These are phyloP conservation scores for Saturnispora saitoi DNA, from an alignment of 805 yeast genomes.

Conservation along the genomic window DNA sequence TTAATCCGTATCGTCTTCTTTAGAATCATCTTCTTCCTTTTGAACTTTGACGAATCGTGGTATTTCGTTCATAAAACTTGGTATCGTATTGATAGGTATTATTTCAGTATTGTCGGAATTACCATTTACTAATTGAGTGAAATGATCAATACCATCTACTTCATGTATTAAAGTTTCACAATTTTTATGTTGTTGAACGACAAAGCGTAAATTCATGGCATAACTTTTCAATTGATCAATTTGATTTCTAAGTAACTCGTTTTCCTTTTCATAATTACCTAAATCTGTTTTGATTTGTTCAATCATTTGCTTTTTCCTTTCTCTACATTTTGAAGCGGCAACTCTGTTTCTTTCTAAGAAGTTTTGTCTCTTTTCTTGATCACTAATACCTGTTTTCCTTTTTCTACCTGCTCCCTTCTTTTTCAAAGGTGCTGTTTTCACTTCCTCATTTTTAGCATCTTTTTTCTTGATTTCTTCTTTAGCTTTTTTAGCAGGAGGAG, in stretches of 20 bases:
- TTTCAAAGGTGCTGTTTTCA: neutral
- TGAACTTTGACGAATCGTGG: neutral
- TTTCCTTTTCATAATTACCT: slow-evolving; percentile 59
- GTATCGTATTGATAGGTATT: slow-evolving; percentile 5
- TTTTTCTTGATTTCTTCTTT: neutral
- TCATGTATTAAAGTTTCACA: slow-evolving; percentile 34
- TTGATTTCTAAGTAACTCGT: slow-evolving; percentile 54
- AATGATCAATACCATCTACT: slow-evolving; percentile 39
- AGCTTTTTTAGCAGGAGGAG: neutral
- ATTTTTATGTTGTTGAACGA: slow-evolving; percentile 43
- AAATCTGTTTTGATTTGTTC: slow-evolving; percentile 76
- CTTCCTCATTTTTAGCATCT: neutral
- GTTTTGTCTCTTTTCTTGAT: slow-evolving; percentile 69
- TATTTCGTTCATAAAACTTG: slow-evolving; percentile 11
- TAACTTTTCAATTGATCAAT: slow-evolving; percentile 52
- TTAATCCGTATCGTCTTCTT: neutral
- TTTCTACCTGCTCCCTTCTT: slow-evolving; percentile 3
- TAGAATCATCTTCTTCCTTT: neutral
- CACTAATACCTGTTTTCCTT: slow-evolving; percentile 13
- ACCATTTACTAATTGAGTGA: slow-evolving; percentile 33
- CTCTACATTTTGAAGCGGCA: slow-evolving; percentile 96
- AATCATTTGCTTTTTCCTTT: slow-evolving; percentile 83
- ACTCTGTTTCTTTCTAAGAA: slow-evolving; percentile 88
- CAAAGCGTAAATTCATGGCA: slow-evolving; percentile 39
- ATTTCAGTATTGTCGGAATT: slow-evolving; percentile 17